phyloP scores from a whole-genome alignment of 345 rosid genomes.

The Syzygium grande region DNA sequence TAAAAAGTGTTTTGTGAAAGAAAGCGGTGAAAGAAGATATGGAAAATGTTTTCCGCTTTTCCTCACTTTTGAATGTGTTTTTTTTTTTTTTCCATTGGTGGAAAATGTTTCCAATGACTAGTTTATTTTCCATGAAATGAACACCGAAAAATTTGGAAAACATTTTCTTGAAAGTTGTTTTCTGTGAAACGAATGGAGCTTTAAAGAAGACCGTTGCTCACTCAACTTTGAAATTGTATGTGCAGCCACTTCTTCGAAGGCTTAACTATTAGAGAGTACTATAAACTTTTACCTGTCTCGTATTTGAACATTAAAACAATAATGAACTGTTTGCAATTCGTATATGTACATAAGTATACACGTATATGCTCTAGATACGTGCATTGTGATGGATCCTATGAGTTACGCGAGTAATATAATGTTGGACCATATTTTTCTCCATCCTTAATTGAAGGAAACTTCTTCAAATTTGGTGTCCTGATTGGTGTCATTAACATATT shows the following conservation, averaged over 20 bases:
- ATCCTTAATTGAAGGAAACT: not conserved
- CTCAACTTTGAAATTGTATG: not conserved
- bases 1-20: too few relatives aligned
- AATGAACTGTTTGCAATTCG: not conserved
- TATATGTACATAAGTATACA: not conserved
- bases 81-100: too few relatives aligned
- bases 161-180: too few relatives aligned
- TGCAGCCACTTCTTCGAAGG: not conserved
- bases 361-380: not conserved
- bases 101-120: too few relatives aligned
- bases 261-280: not conserved
- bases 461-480: not conserved
- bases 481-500: not conserved
- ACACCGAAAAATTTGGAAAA: too few relatives aligned
- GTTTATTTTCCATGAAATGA: too few relatives aligned
- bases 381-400: not conserved
- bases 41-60: too few relatives aligned
- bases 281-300: not conserved
- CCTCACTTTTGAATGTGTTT: too few relatives aligned
- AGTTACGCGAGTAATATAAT: not conserved
- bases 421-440: not conserved
- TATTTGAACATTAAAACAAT: not conserved
- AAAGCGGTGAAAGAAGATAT: too few relatives aligned
- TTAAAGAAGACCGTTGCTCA: not conserved
- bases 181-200: too few relatives aligned